Base-by-base conservation (phyloP, 2,329 filamentous ascomycete genomes). In the Fusarium austroafricanum region DNA sequence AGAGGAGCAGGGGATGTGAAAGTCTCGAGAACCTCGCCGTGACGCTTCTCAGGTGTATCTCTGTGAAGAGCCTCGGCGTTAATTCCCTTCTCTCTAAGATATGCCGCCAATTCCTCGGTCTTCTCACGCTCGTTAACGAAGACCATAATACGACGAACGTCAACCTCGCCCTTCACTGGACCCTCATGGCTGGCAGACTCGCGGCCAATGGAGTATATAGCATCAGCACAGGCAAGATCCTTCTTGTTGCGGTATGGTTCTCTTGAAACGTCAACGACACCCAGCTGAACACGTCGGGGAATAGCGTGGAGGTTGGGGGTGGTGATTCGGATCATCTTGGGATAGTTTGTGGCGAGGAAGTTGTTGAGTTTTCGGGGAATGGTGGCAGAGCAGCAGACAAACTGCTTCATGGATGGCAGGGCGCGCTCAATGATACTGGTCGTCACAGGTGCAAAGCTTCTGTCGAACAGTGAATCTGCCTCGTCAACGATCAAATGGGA, bases 81-180 rank as follows among this genome's bases (percentile, higher is more conserved):
- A 73, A 99, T 94, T 55, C 94, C 94, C 82, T 97, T 97, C 50
- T 87, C 87, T 14, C 83, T 82, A 1, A 99, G 88, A 77, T 92
- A 99, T 2, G 89, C 81, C 14, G 94, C 90, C 1, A 99, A 85
- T 74, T 94, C 89, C 58, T 91, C 87, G 0, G 95, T 93, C 75
- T 92, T 93, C 75, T 97, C 94, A 35, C 96, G 91, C 83, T 98
- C 94, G 78, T 98, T 98, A 77, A 98, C 95, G 74, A 98, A 98
- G 5, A 98, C 94, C 58, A 98, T 88, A 73, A 99, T 91, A 65
- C 93, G 91, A 77, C 96, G 96, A 23, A 92, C 85, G 60, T 92
- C 89, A 6, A 90, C 81, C 47, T 84, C 82, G 39, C 83, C 86
- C 53, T 86, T 84, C 28, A 82, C 80, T 26, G 80, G 76, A 6